Conservation (phyloP, 768 basidiomycete species). For the Kwoniella shandongensis region DNA sequence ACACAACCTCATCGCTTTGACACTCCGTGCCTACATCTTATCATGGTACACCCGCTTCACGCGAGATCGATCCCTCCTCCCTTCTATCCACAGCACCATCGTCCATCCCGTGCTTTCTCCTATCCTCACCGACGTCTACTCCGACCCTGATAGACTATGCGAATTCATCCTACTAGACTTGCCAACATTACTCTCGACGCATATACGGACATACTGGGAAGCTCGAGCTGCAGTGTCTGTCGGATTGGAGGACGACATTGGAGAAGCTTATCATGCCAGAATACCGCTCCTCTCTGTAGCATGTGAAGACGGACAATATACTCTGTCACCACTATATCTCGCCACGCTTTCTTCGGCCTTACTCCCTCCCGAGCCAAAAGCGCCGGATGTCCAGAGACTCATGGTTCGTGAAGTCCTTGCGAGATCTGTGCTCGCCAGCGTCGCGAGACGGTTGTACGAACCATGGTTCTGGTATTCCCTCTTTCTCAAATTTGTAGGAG, state of each 20-base stretch:
- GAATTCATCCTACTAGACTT: slow-evolving; percentile 33
- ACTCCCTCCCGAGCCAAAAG: slow-evolving; percentile 69
- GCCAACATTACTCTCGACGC: slow-evolving; percentile 33
- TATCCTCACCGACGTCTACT: slow-evolving; percentile 21
- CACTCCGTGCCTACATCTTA: slow-evolving; percentile 37
- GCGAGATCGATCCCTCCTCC: slow-evolving; percentile 37
- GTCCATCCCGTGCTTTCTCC: slow-evolving; percentile 34
- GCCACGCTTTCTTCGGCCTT: slow-evolving; percentile 64
- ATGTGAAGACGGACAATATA: slow-evolving; percentile 14
- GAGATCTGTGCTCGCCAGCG: slow-evolving; percentile 65
- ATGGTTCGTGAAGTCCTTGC: slow-evolving; percentile 81
- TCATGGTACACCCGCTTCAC: slow-evolving; percentile 46
- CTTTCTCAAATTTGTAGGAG: slow-evolving; percentile 66
- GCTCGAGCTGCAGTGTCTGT: slow-evolving; percentile 7
- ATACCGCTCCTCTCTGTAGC: slow-evolving; percentile 33
- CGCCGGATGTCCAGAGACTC: slow-evolving; percentile 66
- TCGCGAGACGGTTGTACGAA: slow-evolving; percentile 67
- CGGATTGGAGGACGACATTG: not conserved
- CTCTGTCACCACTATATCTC: slow-evolving; percentile 39
- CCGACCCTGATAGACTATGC: slow-evolving; percentile 22
- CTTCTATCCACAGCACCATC: slow-evolving; percentile 22
- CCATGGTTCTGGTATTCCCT: slow-evolving; percentile 85
- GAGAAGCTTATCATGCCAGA: slow-evolving; percentile 27
- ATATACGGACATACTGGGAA: slow-evolving; percentile 31
- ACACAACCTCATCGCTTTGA: slow-evolving; percentile 38